Percentiles rank a stretch among this genome's conserved stretches.
These are phyloP conservation scores for Alternaria atra DNA, from an alignment of 2,329 filamentous ascomycete genomes.

Conservation along the genomic window DNA sequence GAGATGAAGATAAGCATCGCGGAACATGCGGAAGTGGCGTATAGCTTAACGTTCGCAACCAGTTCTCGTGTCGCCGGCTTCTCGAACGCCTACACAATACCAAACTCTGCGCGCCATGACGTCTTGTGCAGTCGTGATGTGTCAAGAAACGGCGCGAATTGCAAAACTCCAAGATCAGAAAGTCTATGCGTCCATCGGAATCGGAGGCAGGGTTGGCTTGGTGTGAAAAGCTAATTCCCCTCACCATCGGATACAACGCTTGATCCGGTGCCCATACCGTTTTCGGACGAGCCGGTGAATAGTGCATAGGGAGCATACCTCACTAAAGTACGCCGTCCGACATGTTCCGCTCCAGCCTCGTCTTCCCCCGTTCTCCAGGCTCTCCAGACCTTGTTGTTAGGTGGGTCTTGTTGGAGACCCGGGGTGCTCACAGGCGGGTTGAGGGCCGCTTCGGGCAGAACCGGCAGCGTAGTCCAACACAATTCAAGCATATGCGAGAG, in stretches of 20 bases:
- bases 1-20: conserved; percentile 7
- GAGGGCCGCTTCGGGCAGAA: conserved; percentile 1
- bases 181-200: conserved; percentile 9
- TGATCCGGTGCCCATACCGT: conserved; percentile 12
- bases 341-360: conserved; percentile 8
- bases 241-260: conserved; percentile 1
- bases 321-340: conserved; percentile 18
- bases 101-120: conserved; percentile 9
- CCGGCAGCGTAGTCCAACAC: not conserved
- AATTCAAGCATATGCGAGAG: not conserved
- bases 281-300: conserved; percentile 4
- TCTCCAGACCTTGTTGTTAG: conserved; percentile 6
- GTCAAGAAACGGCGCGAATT: conserved; percentile 14
- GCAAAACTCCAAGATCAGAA: not conserved
- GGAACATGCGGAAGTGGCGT: conserved; percentile 11
- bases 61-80: not conserved
- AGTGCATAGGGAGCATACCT: conserved; percentile 10
- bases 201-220: conserved; percentile 9
- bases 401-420: not conserved
- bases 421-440: conserved; percentile 1
- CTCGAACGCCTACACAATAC: conserved; percentile 6
- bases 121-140: conserved; percentile 4
- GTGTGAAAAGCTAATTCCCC: conserved; percentile 2
- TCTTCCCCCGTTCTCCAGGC: conserved; percentile 7
- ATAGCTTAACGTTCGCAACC: conserved; percentile 7